These are phyloP conservation scores for Thelonectria olida DNA, from an alignment of 2,329 filamentous ascomycete species.

Conservation along the genomic window DNA sequence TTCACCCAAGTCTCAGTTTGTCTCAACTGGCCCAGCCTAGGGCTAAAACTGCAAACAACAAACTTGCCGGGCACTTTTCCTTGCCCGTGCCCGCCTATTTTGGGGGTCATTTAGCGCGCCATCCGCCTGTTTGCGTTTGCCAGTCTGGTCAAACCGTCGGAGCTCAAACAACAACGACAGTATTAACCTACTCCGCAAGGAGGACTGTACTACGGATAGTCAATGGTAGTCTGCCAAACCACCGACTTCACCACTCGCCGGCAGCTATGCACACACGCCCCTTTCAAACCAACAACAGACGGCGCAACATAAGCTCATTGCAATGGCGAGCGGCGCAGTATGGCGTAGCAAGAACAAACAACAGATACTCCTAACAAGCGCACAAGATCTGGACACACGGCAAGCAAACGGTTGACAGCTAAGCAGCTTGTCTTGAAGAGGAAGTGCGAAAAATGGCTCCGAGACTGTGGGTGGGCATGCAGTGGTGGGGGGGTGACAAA, in stretches of 20 bases:
- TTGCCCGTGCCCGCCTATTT: slow-evolving; percentile 30
- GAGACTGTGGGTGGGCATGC: slow-evolving; percentile 32
- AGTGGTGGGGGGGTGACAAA: slow-evolving; percentile 25
- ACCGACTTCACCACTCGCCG: slow-evolving; percentile 16
- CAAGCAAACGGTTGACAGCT: slow-evolving; percentile 6
- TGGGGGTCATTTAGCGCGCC: slow-evolving; percentile 30
- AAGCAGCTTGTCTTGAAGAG: neutral
- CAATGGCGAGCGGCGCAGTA: slow-evolving; percentile 7
- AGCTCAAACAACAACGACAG: slow-evolving; percentile 13
- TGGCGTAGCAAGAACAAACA: slow-evolving; percentile 1
- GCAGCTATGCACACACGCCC: neutral
- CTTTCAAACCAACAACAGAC: slow-evolving; percentile 1
- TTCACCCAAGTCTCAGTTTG: slow-evolving; percentile 16
- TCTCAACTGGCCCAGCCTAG: slow-evolving; percentile 15
- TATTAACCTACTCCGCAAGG: neutral
- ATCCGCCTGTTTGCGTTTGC: slow-evolving; percentile 23
- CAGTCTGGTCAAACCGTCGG: slow-evolving; percentile 13
- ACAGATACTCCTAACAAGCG: slow-evolving; percentile 5
- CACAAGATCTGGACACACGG: neutral
- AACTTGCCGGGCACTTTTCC: slow-evolving; percentile 25
- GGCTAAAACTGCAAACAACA: slow-evolving; percentile 33
- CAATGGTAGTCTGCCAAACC: neutral
- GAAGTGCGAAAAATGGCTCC: slow-evolving; percentile 17
- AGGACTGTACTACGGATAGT: neutral
- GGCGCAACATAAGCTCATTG: slow-evolving; percentile 14